Evolutionary conservation across 2,329 filamentous ascomycete species (phyloP).

Genomic region (Aspergillus aculeatus): DNA sequence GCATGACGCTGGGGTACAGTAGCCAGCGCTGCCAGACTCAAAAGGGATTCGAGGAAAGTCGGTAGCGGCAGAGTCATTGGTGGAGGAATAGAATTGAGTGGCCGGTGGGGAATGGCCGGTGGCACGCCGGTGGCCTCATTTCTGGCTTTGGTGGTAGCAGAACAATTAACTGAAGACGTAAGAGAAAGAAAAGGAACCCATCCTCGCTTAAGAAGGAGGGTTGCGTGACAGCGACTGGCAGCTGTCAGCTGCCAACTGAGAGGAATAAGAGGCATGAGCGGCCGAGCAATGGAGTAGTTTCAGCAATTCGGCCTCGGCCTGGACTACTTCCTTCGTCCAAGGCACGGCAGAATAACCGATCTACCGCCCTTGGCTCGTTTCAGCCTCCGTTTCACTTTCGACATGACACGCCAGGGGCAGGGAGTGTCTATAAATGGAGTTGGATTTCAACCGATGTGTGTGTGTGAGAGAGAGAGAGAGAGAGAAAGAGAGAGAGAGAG

Average conservation of each 20-base stretch:
- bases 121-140: not conserved
- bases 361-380: not conserved
- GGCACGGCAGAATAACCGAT: not conserved
- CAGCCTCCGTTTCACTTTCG: not conserved
- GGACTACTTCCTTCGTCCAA: not conserved
- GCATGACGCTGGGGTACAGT: not conserved
- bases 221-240: not conserved
- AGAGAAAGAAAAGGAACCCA: not conserved
- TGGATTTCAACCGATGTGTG: no score
- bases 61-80: conserved; percentile 14
- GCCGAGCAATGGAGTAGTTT: no score
- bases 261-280: no score
- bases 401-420: not conserved
- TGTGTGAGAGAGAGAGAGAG: no score
- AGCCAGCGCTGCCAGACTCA: not conserved
- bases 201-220: not conserved
- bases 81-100: conserved; percentile 17
- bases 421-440: no score
- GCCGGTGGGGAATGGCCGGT: conserved; percentile 2
- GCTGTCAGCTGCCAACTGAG: not conserved
- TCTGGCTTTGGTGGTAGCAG: not conserved
- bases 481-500: no score
- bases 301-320: not conserved
- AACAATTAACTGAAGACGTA: not conserved
- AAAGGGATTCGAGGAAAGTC: not conserved